These are phyloP conservation scores for Nematodospora valgi DNA, from an alignment of 805 yeast species.

Conservation along the genomic window DNA sequence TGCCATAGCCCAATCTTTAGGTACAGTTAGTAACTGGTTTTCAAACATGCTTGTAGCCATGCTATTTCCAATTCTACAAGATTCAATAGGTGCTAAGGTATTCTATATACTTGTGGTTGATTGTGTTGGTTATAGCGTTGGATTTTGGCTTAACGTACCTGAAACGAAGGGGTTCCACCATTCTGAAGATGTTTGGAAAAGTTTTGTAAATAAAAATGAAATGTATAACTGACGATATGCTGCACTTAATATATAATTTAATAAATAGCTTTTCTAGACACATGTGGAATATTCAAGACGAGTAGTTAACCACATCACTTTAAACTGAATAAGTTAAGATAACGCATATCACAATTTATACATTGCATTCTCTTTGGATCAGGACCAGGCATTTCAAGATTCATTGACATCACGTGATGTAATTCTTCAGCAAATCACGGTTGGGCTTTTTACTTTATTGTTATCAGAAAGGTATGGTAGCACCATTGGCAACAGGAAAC, in stretches of 20 bases:
- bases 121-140: slow-evolving; percentile 17
- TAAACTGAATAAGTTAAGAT: too few relatives aligned
- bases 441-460: too few relatives aligned
- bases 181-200: slow-evolving; percentile 28
- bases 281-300: background rate
- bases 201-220: slow-evolving; percentile 5
- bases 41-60: slow-evolving; percentile 31
- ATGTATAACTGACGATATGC: too few relatives aligned
- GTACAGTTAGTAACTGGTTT: slow-evolving; percentile 33
- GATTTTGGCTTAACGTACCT: slow-evolving; percentile 23
- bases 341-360: too few relatives aligned
- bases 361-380: too few relatives aligned
- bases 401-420: too few relatives aligned
- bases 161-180: slow-evolving; percentile 28
- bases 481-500: too few relatives aligned
- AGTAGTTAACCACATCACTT: too few relatives aligned
- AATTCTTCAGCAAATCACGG: too few relatives aligned
- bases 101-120: slow-evolving; percentile 25
- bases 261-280: background rate
- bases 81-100: slow-evolving; percentile 23
- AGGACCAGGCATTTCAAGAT: too few relatives aligned
- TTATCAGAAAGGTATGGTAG: too few relatives aligned
- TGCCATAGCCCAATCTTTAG: slow-evolving; percentile 33
- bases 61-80: slow-evolving; percentile 27
- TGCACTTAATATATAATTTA: too few relatives aligned